Evolutionary conservation across 2,329 filamentous ascomycete species (phyloP).

Genomic region (Hypoxylon sp.): DNA sequence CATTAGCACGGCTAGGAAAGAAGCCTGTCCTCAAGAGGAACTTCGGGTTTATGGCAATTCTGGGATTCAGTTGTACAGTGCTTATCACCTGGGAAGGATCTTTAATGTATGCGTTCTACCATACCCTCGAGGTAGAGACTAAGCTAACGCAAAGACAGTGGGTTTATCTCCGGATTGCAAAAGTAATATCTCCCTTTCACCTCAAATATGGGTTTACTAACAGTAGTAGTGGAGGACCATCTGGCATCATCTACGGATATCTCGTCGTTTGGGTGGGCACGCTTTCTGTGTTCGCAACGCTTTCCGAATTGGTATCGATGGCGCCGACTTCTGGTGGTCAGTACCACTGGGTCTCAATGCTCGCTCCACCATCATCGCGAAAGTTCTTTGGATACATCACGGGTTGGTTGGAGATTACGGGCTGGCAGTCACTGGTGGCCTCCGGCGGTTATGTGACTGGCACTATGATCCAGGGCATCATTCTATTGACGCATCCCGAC

Average conservation of each 20-base stretch:
- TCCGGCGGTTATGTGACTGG: conserved; percentile 34
- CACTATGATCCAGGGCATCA: conserved; percentile 44
- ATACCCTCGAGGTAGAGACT: not conserved
- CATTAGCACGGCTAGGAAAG: conserved; percentile 40
- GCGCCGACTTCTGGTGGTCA: conserved; percentile 45
- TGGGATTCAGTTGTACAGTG: conserved; percentile 44
- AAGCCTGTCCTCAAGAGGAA: conserved; percentile 44
- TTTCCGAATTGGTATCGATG: conserved; percentile 44
- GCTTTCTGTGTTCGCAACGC: conserved; percentile 34
- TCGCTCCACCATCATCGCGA: conserved; percentile 35
- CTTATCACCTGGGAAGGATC: conserved; percentile 45
- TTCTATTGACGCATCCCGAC: conserved; percentile 34
- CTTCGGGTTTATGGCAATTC: conserved; percentile 45
- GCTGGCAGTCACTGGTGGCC: conserved; percentile 42
- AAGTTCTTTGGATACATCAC: conserved; percentile 41
- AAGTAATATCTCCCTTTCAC: conserved; percentile 5
- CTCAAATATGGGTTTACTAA: not conserved
- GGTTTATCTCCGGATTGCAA: conserved; percentile 17
- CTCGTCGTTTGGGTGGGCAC: conserved; percentile 45
- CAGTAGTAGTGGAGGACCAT: conserved; percentile 38
- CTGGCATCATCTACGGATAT: conserved; percentile 40
- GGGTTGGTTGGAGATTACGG: conserved; percentile 45
- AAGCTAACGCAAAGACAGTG: conserved; percentile 6
- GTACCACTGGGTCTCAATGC: conserved; percentile 45
- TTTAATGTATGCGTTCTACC: conserved; percentile 33